Evolutionary conservation across 257 asterid species (phyloP).

Genomic region (Orobanche coerulescens): DNA sequence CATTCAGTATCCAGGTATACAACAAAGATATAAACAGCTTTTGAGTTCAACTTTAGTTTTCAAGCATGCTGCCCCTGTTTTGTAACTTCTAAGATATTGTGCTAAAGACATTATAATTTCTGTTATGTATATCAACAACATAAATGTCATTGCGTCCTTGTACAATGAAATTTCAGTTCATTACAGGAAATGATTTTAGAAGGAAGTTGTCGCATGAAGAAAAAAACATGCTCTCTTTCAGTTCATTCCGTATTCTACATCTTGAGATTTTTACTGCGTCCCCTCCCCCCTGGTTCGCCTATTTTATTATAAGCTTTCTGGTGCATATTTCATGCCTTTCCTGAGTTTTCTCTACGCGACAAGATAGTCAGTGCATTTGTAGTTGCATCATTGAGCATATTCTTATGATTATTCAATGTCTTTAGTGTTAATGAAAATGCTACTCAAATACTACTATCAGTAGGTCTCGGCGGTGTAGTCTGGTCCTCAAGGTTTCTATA

Average conservation of each 20-base stretch:
- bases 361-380: slow-evolving; percentile 7
- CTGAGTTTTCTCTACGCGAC: background rate
- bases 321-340: background rate
- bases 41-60: background rate
- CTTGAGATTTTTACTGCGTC: background rate
- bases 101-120: background rate
- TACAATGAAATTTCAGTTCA: background rate
- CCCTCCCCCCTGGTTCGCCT: background rate
- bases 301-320: background rate
- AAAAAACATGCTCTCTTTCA: background rate
- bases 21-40: background rate
- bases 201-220: background rate
- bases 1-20: slow-evolving; percentile 93
- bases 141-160: background rate
- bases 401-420: background rate
- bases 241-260: background rate
- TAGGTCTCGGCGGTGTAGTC: background rate
- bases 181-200: background rate
- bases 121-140: background rate
- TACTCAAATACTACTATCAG: background rate
- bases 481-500: background rate
- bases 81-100: background rate
- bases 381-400: slow-evolving; percentile 8
- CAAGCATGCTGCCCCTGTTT: background rate
- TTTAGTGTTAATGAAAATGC: background rate